These are phyloP conservation scores for Cercospora nicotianae DNA, from an alignment of 2,329 filamentous ascomycete genomes.

Conservation along the genomic window DNA sequence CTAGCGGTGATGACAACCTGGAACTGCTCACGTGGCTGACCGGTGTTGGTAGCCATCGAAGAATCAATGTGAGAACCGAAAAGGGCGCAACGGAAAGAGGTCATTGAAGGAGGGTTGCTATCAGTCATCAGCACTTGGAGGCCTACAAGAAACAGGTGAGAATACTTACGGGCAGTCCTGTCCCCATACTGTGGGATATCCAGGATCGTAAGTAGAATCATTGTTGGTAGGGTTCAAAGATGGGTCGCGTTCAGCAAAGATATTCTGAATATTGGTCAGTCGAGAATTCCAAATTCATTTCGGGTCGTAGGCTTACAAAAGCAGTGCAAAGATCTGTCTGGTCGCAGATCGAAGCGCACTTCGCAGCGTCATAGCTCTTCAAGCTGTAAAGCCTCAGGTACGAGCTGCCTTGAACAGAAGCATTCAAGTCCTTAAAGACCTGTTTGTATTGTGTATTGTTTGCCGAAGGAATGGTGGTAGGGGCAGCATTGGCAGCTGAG, in stretches of 20 bases:
- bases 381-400: conserved; percentile 32
- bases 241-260: conserved; percentile 30
- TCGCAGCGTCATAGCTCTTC: conserved; percentile 25
- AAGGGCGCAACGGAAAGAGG: conserved; percentile 38
- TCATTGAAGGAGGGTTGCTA: conserved; percentile 33
- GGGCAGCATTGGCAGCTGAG: conserved; percentile 25
- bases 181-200: conserved; percentile 27
- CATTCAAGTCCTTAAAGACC: conserved; percentile 31
- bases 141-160: too few relatives aligned
- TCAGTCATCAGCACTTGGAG: too few relatives aligned
- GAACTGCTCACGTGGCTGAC: conserved; percentile 29
- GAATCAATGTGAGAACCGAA: conserved; percentile 37
- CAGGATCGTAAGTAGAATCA: conserved; percentile 23
- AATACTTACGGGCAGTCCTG: conserved; percentile 26
- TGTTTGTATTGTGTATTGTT: conserved; percentile 23
- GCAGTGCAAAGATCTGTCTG: conserved; percentile 25
- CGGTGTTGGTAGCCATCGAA: conserved; percentile 30
- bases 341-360: conserved; percentile 31
- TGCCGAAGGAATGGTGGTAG: conserved; percentile 25
- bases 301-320: conserved; percentile 12
- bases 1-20: conserved; percentile 33
- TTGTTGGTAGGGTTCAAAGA: conserved; percentile 30
- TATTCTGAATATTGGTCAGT: conserved; percentile 8
- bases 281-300: neutral
- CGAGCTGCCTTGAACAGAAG: conserved; percentile 19